Percentiles rank a stretch among this genome's conserved stretches.
These are phyloP conservation scores for Aspergillus oerlinghausenensis DNA, from an alignment of 2,329 filamentous ascomycete species.

Conservation along the genomic window DNA sequence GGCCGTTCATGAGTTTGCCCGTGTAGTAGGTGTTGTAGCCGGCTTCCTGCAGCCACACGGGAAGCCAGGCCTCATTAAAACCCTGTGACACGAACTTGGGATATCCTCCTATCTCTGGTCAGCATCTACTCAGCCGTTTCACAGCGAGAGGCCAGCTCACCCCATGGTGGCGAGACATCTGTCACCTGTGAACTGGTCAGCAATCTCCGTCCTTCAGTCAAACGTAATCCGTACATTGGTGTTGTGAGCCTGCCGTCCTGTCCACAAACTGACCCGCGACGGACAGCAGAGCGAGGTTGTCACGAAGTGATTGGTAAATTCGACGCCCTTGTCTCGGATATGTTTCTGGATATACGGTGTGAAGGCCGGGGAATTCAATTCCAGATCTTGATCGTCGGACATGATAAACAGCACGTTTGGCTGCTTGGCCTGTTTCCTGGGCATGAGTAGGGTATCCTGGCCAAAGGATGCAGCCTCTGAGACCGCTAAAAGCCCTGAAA, in stretches of 20 bases:
- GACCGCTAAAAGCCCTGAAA: constrained; percentile 13
- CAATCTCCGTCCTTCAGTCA: not conserved
- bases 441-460: constrained; percentile 11
- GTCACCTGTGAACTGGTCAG: constrained; percentile 36
- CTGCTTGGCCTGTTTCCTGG: constrained; percentile 4
- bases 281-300: constrained; percentile 66
- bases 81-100: constrained; percentile 50
- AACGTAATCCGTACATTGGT: constrained; percentile 52
- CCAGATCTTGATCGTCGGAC: constrained; percentile 64
- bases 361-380: constrained; percentile 58
- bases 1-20: constrained; percentile 53
- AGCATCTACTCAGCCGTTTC: not conserved
- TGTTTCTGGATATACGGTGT: constrained; percentile 56
- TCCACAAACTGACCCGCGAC: constrained; percentile 61
- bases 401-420: constrained; percentile 64
- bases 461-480: constrained; percentile 9
- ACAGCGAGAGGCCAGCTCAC: constrained; percentile 23
- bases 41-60: constrained; percentile 48
- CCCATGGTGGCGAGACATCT: constrained; percentile 50
- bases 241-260: constrained; percentile 64
- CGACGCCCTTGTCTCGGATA: constrained; percentile 54
- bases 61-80: constrained; percentile 49
- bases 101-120: constrained; percentile 32
- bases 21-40: constrained; percentile 54
- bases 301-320: constrained; percentile 60